phyloP scores from a whole-genome alignment of 305 asterid species.

The Euphrasia arctica region DNA sequence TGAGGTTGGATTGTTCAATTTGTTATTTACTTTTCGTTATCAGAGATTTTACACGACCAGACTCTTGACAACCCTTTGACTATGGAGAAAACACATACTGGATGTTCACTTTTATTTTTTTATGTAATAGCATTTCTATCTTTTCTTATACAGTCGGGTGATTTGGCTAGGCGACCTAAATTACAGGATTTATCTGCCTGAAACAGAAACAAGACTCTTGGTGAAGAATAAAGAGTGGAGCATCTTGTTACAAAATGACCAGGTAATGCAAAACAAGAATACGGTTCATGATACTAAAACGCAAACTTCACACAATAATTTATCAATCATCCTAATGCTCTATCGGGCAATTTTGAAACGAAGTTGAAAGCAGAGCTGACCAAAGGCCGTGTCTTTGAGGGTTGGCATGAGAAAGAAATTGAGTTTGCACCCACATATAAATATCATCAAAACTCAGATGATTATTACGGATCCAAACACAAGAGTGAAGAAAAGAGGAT shows the following conservation, averaged over 20 bases:
- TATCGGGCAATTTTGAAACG: slow-evolving; percentile 30
- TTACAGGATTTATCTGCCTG: slow-evolving; percentile 60
- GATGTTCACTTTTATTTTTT: not conserved
- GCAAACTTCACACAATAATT: slow-evolving; percentile 4
- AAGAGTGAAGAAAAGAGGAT: slow-evolving; percentile 34
- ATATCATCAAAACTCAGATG: slow-evolving; percentile 49
- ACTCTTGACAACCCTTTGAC: slow-evolving; percentile 4
- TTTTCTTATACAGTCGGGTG: slow-evolving; percentile 43
- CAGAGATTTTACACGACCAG: not conserved
- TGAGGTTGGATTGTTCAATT: not conserved
- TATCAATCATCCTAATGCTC: slow-evolving; percentile 29
- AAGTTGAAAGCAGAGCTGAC: slow-evolving; percentile 61
- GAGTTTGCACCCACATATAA: slow-evolving; percentile 67
- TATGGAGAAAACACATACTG: not conserved
- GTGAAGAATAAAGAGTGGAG: slow-evolving; percentile 51
- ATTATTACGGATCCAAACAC: slow-evolving; percentile 49
- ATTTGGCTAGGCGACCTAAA: slow-evolving; percentile 75
- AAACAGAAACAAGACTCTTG: slow-evolving; percentile 50
- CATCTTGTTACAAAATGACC: slow-evolving; percentile 52
- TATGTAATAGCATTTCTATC: slow-evolving; percentile 13
- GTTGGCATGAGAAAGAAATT: slow-evolving; percentile 61
- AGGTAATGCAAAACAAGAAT: slow-evolving; percentile 37
- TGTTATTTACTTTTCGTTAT: too few species aligned
- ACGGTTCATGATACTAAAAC: slow-evolving; percentile 15
- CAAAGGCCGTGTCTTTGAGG: slow-evolving; percentile 49